Conservation (phyloP, 139 green algal species). For the Desmodesmus armatus region DNA sequence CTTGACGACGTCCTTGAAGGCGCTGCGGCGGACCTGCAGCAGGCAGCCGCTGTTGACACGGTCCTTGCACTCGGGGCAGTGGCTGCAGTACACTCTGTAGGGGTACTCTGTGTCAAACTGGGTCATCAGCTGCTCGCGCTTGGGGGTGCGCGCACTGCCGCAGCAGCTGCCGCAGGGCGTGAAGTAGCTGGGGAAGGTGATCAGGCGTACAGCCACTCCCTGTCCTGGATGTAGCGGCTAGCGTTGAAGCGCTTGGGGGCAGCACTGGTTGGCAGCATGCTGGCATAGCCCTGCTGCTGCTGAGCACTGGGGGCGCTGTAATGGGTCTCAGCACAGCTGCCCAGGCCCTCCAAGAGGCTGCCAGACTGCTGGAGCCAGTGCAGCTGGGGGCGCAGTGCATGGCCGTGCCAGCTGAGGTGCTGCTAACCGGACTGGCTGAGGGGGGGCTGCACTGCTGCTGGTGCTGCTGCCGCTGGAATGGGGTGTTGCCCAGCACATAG, state of each 20-base stretch:
- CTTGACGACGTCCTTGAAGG: slow-evolving; percentile 53
- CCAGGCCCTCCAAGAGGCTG: too few relatives aligned
- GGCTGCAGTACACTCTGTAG: slow-evolving; percentile 37
- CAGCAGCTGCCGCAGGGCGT: slow-evolving; percentile 40
- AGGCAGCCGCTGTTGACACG: not conserved
- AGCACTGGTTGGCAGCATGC: not conserved
- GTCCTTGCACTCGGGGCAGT: slow-evolving; percentile 37
- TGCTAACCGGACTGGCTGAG: not conserved
- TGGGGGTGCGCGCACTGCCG: slow-evolving; percentile 23
- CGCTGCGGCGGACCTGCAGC: slow-evolving; percentile 46
- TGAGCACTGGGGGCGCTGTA: too few relatives aligned
- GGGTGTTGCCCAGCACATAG: too few relatives aligned
- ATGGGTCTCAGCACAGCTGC: too few relatives aligned
- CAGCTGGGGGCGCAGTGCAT: not conserved
- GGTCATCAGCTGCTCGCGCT: slow-evolving; percentile 52
- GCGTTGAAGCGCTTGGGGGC: not conserved
- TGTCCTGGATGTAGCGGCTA: not conserved
- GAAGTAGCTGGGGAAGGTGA: slow-evolving; percentile 51
- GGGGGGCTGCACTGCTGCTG: not conserved
- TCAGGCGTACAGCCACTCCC: slow-evolving; percentile 45
- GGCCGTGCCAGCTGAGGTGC: not conserved
- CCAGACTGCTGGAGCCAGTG: not conserved
- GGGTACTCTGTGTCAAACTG: slow-evolving; percentile 40
- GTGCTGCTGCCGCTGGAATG: not conserved
- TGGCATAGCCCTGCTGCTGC: not conserved